A percentile compares a stretch with the other conserved stretches of the same genome.
Evolutionary conservation across 2,329 filamentous ascomycete species (phyloP).

Genomic region (Aureobasidium lini): DNA sequence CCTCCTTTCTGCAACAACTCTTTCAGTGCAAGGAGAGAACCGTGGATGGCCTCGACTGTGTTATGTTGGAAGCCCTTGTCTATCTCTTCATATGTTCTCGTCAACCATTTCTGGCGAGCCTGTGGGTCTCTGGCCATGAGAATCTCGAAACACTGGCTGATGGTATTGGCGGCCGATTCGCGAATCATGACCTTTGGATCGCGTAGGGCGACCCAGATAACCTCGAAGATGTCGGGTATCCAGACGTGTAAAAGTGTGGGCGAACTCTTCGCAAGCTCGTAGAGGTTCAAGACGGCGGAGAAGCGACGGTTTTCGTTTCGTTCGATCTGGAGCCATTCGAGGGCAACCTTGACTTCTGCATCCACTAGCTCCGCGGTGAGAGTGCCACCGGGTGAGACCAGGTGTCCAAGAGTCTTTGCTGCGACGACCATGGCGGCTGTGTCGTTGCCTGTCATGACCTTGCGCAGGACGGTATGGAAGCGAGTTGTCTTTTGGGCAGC

Average conservation of each 20-base stretch:
- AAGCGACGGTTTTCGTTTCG: conserved; percentile 89
- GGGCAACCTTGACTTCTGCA: conserved; percentile 88
- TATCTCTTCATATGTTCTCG: conserved; percentile 82
- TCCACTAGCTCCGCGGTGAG: conserved; percentile 94
- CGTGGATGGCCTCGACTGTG: conserved; percentile 83
- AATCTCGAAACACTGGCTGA: conserved; percentile 92
- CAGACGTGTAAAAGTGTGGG: conserved; percentile 94
- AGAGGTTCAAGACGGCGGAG: conserved; percentile 81
- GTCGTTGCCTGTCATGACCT: conserved; percentile 83
- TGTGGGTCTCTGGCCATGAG: conserved; percentile 86
- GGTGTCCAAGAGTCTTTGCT: conserved; percentile 77
- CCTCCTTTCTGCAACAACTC: conserved; percentile 89
- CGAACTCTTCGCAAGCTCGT: conserved; percentile 85
- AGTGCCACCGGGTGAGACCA: conserved; percentile 87
- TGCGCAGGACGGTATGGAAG: conserved; percentile 84
- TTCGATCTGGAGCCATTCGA: conserved; percentile 96
- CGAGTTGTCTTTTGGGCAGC: conserved; percentile 87
- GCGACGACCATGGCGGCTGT: conserved; percentile 85
- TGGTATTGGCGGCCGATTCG: conserved; percentile 83
- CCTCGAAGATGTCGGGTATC: conserved; percentile 88
- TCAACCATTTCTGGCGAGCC: conserved; percentile 81
- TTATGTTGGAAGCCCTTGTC: conserved; percentile 69
- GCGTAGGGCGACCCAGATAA: conserved; percentile 89
- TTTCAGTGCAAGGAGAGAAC: conserved; percentile 86
- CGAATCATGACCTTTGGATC: conserved; percentile 88